Percentiles rank a stretch among this genome's conserved stretches.
These are phyloP conservation scores for Lippia alba DNA, from an alignment of 305 asterid genomes.

Conservation along the genomic window DNA sequence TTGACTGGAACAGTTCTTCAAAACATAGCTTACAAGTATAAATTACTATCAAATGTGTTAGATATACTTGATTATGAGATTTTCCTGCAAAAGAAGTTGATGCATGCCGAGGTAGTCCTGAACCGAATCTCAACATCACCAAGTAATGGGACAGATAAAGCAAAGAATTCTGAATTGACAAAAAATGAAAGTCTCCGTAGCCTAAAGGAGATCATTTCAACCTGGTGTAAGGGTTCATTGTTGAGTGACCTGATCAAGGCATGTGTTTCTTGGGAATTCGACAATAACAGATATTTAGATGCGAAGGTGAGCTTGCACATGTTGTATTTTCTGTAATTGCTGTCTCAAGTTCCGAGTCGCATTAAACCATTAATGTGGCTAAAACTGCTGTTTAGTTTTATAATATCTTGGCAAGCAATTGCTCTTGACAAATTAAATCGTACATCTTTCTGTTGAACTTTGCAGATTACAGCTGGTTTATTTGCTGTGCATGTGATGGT, in stretches of 20 bases:
- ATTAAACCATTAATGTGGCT: constrained; percentile 18
- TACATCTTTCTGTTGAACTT: constrained; percentile 33
- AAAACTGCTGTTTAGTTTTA: constrained; percentile 1
- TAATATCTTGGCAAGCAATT: constrained; percentile 8
- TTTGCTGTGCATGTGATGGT: constrained; percentile 69
- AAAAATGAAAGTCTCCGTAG: constrained; percentile 42
- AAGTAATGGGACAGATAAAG: constrained; percentile 44
- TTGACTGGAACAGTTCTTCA: constrained; percentile 49
- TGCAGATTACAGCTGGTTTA: constrained; percentile 78
- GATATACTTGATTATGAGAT: constrained; percentile 82
- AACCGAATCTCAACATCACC: constrained; percentile 54
- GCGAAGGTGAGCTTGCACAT: constrained; percentile 64
- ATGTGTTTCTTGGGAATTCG: constrained; percentile 69
- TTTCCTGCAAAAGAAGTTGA: constrained; percentile 78
- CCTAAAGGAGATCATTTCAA: constrained; percentile 65
- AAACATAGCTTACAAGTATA: constrained; percentile 58
- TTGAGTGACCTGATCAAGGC: constrained; percentile 73
- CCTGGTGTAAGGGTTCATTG: constrained; percentile 62
- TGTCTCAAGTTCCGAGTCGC: constrained; percentile 16
- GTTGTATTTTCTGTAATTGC: constrained; percentile 25
- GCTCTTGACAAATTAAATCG: constrained; percentile 13
- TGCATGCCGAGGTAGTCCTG: constrained; percentile 56
- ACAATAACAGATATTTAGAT: constrained; percentile 49
- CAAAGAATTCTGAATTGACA: constrained; percentile 40
- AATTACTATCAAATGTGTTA: constrained; percentile 60